Conservation (phyloP, 345 rosid species). For the Linum usitatissimum region DNA sequence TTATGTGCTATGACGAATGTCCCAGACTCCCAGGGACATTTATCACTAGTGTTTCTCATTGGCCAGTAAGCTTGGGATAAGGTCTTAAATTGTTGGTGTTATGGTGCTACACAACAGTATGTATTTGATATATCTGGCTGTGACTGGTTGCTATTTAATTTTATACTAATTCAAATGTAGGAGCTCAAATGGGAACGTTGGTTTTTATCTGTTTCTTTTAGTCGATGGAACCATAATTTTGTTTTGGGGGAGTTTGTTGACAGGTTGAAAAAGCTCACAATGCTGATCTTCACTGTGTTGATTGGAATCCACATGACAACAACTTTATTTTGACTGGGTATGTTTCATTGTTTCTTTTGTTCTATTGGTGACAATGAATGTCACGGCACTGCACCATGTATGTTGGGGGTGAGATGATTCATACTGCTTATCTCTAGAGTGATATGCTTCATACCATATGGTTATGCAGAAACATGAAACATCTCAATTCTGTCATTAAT, state of each 20-base stretch:
- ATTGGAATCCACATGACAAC: constrained; percentile 89
- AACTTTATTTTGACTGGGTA: constrained; percentile 93
- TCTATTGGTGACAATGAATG: neutral
- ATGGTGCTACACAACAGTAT: neutral
- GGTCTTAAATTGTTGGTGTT: neutral
- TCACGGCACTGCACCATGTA: neutral
- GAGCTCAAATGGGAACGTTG: neutral
- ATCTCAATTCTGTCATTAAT: neutral
- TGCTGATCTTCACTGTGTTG: constrained; percentile 97
- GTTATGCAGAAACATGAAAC: constrained; percentile 8
- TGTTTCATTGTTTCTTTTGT: constrained; percentile 3
- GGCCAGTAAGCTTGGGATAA: too few relatives aligned
- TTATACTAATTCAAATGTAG: too few relatives aligned
- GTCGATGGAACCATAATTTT: neutral
- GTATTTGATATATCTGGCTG: neutral
- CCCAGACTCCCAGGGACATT: too few relatives aligned
- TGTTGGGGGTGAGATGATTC: too few relatives aligned
- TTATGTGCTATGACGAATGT: neutral
- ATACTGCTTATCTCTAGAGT: neutral
- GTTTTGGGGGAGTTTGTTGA: neutral
- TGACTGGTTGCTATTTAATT: too few relatives aligned
- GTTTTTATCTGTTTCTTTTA: neutral
- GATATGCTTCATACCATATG: neutral
- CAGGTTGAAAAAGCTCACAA: constrained; percentile 94
- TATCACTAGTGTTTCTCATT: too few relatives aligned